These are phyloP conservation scores for Coix lacrymajobi DNA, from an alignment of 176 grass and related monocot genomes.

Conservation along the genomic window DNA sequence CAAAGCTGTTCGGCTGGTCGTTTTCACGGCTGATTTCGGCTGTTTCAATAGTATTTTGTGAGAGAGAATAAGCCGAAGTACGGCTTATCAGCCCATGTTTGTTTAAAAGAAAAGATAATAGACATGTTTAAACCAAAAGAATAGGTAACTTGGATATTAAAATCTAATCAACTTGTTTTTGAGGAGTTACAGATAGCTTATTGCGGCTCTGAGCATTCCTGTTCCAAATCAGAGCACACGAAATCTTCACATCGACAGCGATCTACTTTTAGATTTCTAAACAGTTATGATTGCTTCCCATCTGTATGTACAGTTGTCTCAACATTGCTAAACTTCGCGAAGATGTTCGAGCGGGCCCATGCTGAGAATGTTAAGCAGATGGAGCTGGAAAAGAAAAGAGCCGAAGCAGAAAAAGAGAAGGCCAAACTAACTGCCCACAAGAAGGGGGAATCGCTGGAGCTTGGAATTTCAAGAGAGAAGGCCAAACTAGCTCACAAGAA, in stretches of 20 bases:
- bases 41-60: too few relatives aligned
- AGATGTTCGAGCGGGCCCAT: conserved; percentile 61
- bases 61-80: too few relatives aligned
- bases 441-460: conserved; percentile 1
- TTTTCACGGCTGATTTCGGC: too few relatives aligned
- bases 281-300: neutral
- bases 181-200: neutral
- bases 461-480: conserved; percentile 24
- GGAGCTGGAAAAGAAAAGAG: conserved; percentile 69
- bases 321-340: conserved; percentile 67
- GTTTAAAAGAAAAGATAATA: neutral
- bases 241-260: neutral
- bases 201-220: conserved; percentile 5
- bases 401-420: conserved; percentile 58
- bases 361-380: conserved; percentile 60
- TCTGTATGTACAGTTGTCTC: conserved; percentile 59
- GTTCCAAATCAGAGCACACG: neutral
- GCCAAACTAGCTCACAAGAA: conserved; percentile 30
- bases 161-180: neutral
- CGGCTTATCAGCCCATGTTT: too few relatives aligned
- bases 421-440: conserved; percentile 29
- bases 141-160: neutral
- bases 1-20: too few relatives aligned
- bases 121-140: neutral
- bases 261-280: neutral